Conservation (phyloP, 2,329 filamentous ascomycete species). For the Stagonosporopsis vannaccii region DNA sequence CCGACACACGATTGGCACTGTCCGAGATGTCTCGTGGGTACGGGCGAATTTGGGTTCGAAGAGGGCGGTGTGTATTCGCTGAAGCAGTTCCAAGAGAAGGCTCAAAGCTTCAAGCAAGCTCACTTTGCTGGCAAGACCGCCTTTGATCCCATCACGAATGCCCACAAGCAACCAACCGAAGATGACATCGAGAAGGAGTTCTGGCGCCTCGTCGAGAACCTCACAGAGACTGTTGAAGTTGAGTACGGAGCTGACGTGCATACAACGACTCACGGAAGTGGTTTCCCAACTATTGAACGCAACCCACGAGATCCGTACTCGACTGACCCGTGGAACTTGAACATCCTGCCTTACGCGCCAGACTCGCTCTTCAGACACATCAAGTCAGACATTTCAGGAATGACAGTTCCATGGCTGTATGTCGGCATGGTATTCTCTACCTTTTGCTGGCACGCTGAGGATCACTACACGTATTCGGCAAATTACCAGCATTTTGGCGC, state of each 20-base stretch:
- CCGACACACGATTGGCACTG: conserved; percentile 96
- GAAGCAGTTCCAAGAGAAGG: conserved; percentile 94
- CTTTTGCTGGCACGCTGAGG: conserved; percentile 99
- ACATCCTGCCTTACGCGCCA: conserved; percentile 85
- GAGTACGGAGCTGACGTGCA: conserved; percentile 99
- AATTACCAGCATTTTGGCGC: conserved; percentile 99
- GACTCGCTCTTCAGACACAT: conserved; percentile 97
- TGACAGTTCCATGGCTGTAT: conserved; percentile 99
- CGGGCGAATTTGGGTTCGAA: conserved; percentile 96
- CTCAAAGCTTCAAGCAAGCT: conserved; percentile 89
- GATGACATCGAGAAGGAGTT: conserved; percentile 97
- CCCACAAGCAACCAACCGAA: conserved; percentile 82
- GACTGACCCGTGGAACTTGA: conserved; percentile 94
- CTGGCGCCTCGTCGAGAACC: conserved; percentile 91
- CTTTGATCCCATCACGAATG: conserved; percentile 83
- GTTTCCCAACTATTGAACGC: conserved; percentile 92
- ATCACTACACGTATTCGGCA: conserved; percentile 96
- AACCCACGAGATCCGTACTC: conserved; percentile 88
- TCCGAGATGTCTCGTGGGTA: conserved; percentile 90
- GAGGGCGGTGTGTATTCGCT: conserved; percentile 96
- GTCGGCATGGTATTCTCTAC: conserved; percentile 99
- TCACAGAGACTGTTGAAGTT: conserved; percentile 95
- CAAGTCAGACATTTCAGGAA: conserved; percentile 97
- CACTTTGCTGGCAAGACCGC: conserved; percentile 94
- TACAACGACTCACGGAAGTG: conserved; percentile 95